These are phyloP conservation scores for Lasiodiplodia gonubiensis DNA, from an alignment of 2,329 filamentous ascomycete genomes.

Conservation along the genomic window DNA sequence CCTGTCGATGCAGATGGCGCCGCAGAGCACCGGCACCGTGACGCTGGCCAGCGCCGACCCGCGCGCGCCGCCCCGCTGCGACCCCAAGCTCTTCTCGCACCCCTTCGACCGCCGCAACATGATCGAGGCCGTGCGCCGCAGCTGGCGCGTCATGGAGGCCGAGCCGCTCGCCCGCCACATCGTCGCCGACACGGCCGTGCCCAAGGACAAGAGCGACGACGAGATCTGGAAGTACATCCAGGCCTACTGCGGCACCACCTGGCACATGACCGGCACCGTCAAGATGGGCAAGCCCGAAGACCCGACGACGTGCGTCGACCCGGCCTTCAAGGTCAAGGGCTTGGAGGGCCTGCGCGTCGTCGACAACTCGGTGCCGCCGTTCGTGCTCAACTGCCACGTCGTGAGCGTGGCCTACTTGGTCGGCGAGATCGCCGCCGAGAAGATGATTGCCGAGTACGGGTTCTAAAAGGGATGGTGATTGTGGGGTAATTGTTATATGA, in stretches of 20 bases:
- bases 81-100: slow-evolving; percentile 60
- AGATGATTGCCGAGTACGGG: slow-evolving; percentile 39
- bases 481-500: neutral
- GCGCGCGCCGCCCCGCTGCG: slow-evolving; percentile 56
- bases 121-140: slow-evolving; percentile 55
- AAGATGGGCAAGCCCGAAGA: slow-evolving; percentile 57
- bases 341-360: slow-evolving; percentile 35
- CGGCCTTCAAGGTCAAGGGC: slow-evolving; percentile 34
- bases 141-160: slow-evolving; percentile 47
- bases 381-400: slow-evolving; percentile 25
- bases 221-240: slow-evolving; percentile 57
- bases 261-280: slow-evolving; percentile 63
- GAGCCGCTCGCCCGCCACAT: slow-evolving; percentile 53
- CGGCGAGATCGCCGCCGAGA: slow-evolving; percentile 43
- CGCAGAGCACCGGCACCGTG: slow-evolving; percentile 59
- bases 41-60: slow-evolving; percentile 61
- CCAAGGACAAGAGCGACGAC: slow-evolving; percentile 56
- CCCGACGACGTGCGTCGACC: slow-evolving; percentile 34
- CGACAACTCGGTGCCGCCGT: slow-evolving; percentile 37
- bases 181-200: slow-evolving; percentile 33
- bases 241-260: slow-evolving; percentile 52
- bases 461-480: neutral
- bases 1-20: slow-evolving; percentile 55
- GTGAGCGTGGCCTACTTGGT: slow-evolving; percentile 39
- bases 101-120: slow-evolving; percentile 60